Evolutionary conservation across 441 rosid species (phyloP), one percentile per base, ranked within the genome.

Genomic region (Metrosideros polymorpha): DNA sequence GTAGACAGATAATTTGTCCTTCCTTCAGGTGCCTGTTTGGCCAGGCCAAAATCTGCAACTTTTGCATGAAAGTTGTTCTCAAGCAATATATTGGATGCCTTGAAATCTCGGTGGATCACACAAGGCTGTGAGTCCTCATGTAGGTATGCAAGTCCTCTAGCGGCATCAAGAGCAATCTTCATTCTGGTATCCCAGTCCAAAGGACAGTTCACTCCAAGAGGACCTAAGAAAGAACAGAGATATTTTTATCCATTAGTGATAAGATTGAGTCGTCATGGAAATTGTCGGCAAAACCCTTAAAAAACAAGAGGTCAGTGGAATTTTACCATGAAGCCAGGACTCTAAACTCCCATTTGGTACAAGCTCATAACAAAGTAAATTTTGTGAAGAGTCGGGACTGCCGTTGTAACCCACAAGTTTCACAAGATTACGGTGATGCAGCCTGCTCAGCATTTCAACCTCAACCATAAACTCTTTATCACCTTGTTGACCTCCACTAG

Each of bases 121-220:
- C 97, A 94, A 30, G 99, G 98, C 84, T 97, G 99, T 7, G 99
- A 96, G 92, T 97, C 99, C 93, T 97, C 98, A 52, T 97, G 99
- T 76, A 97, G 92, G 90, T 97, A 97, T 12, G 98, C 95, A 86
- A 95, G 98, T 86, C 98, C 99, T 92, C 98, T 94, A 29, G 99
- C 99, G 85, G 98, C 98, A 93, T 97, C 99, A 86, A 97, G 98
- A 82, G 99, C 99, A 86, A 97, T 96, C 91, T 96, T 97, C 98
- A 97, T 97, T 90, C 98, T 93, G 12, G 97, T 93, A 84, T 95
- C 98, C 99, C 99, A 97, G 85, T 95, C 96, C 89, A 97, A 89
- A 86, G 98, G 99, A 90, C 98, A 96, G 84, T 96, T 96, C 84
- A 95, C 90, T 87, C 99, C 99, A 53, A 95, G 89, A 83, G 95